Base-by-base conservation (phyloP, 306 rosid genomes). In the Malus asiatica region DNA sequence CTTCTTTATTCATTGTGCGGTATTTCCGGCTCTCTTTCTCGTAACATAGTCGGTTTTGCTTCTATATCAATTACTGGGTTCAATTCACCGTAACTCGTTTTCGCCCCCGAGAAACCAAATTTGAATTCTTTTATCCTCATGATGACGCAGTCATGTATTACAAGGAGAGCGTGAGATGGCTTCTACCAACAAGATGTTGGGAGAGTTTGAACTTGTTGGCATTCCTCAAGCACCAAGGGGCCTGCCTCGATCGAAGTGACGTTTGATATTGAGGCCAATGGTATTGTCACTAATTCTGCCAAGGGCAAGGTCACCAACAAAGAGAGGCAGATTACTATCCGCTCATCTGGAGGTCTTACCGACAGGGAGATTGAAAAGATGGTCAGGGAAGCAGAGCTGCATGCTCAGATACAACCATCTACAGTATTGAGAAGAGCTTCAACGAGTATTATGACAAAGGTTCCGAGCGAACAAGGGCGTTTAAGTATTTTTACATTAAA, bases 81-180 rank as follows among this genome's bases (percentile, higher is more conserved):
- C 9, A 35, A 35, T 35, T 35, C 40, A 35, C 9, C 2, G 9
- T 1, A 35, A 35, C 40, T 35, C 2, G 9, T 7, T 35, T 35
- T 35, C 9, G 9, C 9, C 40, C 9, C 40, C 2, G 9, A 35
- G 40, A 35, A 35, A 35, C 1, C 9, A 1, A 35, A 35, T 35
- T 35, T 6, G 40, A 35, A 35, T 35, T 35, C 9, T 7, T 6
- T 35, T 35, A 35, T 7, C 40, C 40, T 6, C 9, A 7, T 6
- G 40, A 35, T 35, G 40, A 35, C 9, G 2, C 0, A 35, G 9
- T 35, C 9, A 35, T 35, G 40, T 35, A 35, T 35, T 35, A 35
- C 96, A 93, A 80, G 98, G 98, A 32, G 98, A 93, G 86, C 87
- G 98, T 13, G 96, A 93, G 79, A 93, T 93, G 98, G 98, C 98